Conservation (phyloP, 2,329 filamentous ascomycete species). For the Sclerotinia nivalis region DNA sequence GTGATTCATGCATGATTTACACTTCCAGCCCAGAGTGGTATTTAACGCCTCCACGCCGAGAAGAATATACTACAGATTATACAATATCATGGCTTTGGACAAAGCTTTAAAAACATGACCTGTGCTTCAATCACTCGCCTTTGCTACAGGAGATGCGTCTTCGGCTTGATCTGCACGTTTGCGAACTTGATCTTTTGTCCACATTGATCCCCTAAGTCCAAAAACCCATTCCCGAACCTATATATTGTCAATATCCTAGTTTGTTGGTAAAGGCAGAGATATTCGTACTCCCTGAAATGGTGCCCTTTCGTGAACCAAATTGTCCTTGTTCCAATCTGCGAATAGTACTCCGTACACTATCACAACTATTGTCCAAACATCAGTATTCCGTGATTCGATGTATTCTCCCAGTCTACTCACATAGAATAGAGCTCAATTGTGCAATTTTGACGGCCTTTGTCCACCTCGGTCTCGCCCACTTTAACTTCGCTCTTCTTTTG, state of each 20-base stretch:
- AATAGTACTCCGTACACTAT: conserved; percentile 60
- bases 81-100: neutral
- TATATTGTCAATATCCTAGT: conserved; percentile 25
- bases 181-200: conserved; percentile 36
- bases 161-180: conserved; percentile 28
- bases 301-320: conserved; percentile 40
- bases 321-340: conserved; percentile 54
- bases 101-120: neutral
- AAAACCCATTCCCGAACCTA: conserved; percentile 48
- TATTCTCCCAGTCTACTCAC: conserved; percentile 32
- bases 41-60: conserved; percentile 19
- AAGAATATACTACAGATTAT: conserved; percentile 17
- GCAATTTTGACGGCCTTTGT: conserved; percentile 64
- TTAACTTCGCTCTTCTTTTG: conserved; percentile 66
- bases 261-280: neutral
- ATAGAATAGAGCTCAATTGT: conserved; percentile 48
- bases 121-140: conserved; percentile 25
- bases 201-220: conserved; percentile 42
- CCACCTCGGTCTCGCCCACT: conserved; percentile 63
- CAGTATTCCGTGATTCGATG: neutral
- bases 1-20: conserved; percentile 12
- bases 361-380: conserved; percentile 47
- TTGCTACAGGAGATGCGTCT: conserved; percentile 31
- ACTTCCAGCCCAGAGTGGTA: conserved; percentile 15
- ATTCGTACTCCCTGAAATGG: conserved; percentile 54